These are phyloP conservation scores for Irpex sp. DNA, from an alignment of 1,284 basidiomycete genomes.

Conservation along the genomic window DNA sequence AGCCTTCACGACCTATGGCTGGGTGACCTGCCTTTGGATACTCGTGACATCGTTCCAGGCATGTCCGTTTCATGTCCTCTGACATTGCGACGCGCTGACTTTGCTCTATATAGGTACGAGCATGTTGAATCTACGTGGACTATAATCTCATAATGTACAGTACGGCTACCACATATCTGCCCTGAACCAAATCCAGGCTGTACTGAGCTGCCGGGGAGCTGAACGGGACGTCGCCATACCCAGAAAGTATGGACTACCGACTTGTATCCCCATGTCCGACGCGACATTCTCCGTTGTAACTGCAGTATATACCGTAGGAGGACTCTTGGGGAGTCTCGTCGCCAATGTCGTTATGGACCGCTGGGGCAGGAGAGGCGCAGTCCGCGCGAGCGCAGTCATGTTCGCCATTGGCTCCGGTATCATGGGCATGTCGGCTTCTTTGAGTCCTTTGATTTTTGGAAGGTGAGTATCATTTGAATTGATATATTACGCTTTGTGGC, in stretches of 20 bases:
- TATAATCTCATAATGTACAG: conserved; percentile 28
- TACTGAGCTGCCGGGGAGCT: conserved; percentile 59
- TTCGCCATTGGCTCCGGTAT: conserved; percentile 58
- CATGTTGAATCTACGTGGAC: conserved; percentile 2
- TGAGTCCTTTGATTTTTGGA: conserved; percentile 59
- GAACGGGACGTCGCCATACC: conserved; percentile 13
- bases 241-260: conserved; percentile 38
- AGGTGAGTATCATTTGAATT: conserved; percentile 40
- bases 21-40: conserved; percentile 59
- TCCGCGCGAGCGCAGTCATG: conserved; percentile 54
- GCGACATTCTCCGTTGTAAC: conserved; percentile 79
- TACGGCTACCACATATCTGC: conserved; percentile 85
- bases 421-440: conserved; percentile 63
- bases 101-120: conserved; percentile 1
- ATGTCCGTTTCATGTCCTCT: conserved; percentile 5
- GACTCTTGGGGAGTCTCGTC: conserved; percentile 71
- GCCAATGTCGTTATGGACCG: conserved; percentile 71
- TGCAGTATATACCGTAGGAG: conserved; percentile 85
- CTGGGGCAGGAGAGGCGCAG: conserved; percentile 66
- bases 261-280: conserved; percentile 78
- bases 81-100: not conserved
- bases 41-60: conserved; percentile 65
- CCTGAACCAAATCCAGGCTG: conserved; percentile 82
- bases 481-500: not conserved
- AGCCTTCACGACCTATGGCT: conserved; percentile 58